These are phyloP conservation scores for Arachnomyces sp. DNA, from an alignment of 2,329 filamentous ascomycete species.

Conservation along the genomic window DNA sequence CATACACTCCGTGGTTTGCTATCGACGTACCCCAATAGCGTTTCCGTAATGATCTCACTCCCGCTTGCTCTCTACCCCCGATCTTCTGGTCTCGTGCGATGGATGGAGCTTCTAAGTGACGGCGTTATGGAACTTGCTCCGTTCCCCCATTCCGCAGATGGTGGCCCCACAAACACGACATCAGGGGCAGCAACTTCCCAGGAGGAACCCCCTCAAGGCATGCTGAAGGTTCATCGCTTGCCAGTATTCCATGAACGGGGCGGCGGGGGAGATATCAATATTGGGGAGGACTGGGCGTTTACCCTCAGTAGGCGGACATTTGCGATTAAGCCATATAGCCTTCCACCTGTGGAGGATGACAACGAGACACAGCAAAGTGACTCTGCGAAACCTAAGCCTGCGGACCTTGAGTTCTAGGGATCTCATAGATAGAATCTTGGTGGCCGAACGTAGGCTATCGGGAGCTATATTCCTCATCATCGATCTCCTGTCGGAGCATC, in stretches of 20 bases:
- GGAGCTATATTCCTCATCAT: conserved; percentile 18
- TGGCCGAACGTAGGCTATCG: conserved; percentile 15
- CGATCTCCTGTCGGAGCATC: conserved; percentile 42
- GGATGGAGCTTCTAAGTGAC: conserved; percentile 78
- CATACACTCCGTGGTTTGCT: conserved; percentile 69
- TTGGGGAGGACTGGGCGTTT: conserved; percentile 83
- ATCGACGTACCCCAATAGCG: conserved; percentile 53
- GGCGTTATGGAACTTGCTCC: conserved; percentile 77
- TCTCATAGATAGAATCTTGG: conserved; percentile 1
- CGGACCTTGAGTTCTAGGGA: conserved; percentile 63
- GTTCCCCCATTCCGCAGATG: conserved; percentile 54
- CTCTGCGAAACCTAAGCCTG: conserved; percentile 48
- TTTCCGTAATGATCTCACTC: conserved; percentile 67
- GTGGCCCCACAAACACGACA: conserved; percentile 35
- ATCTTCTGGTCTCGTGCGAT: conserved; percentile 64
- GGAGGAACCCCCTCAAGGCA: conserved; percentile 74
- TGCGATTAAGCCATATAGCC: conserved; percentile 76
- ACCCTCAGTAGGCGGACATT: conserved; percentile 76
- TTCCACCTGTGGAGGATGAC: conserved; percentile 78
- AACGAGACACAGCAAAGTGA: conserved; percentile 50
- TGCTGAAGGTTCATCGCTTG: conserved; percentile 73
- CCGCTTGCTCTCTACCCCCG: conserved; percentile 75
- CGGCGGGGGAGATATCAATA: conserved; percentile 61
- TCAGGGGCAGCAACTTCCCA: conserved; percentile 47
- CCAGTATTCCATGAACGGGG: conserved; percentile 84